Percentiles rank a stretch among this genome's conserved stretches.
phyloP scores from a whole-genome alignment of 1,284 basidiomycete species.

The Uromyces viciae-fabae region DNA sequence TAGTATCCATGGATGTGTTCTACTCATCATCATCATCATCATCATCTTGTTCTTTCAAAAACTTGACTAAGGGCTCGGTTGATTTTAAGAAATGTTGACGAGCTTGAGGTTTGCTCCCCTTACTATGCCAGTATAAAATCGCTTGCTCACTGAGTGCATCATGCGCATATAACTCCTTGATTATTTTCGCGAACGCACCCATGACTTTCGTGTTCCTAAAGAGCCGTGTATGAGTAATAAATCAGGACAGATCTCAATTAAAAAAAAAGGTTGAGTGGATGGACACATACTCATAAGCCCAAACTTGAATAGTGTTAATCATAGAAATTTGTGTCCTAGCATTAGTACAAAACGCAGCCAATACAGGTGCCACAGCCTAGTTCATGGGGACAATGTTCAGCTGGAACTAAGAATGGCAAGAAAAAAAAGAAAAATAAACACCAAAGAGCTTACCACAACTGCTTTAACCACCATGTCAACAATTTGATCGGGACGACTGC shows the following conservation, averaged over 20 bases:
- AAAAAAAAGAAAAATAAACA: slow-evolving; percentile 32
- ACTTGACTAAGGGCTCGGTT: slow-evolving; percentile 78
- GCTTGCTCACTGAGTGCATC: slow-evolving; percentile 92
- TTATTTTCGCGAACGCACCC: slow-evolving; percentile 85
- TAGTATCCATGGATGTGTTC: not conserved
- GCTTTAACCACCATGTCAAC: slow-evolving; percentile 77
- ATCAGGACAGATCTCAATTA: not conserved
- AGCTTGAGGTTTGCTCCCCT: slow-evolving; percentile 90
- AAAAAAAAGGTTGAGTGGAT: not conserved
- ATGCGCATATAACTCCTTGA: slow-evolving; percentile 89
- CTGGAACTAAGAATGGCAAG: slow-evolving; percentile 19
- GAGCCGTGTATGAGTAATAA: not conserved
- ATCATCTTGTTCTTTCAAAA: slow-evolving; percentile 51
- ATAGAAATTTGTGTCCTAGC: slow-evolving; percentile 85
- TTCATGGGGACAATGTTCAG: slow-evolving; percentile 19
- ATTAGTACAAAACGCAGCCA: slow-evolving; percentile 80
- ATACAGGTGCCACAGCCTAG: slow-evolving; percentile 74
- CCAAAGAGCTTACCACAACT: slow-evolving; percentile 65
- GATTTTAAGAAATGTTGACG: slow-evolving; percentile 89
- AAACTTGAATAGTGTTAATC: slow-evolving; percentile 87
- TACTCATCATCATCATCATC: slow-evolving; percentile 30
- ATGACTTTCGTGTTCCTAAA: slow-evolving; percentile 91
- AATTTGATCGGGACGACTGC: slow-evolving; percentile 79
- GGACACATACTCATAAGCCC: slow-evolving; percentile 60
- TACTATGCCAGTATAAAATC: slow-evolving; percentile 95